These are phyloP conservation scores for Botryotinia convoluta DNA, from an alignment of 2,329 filamentous ascomycete species.

Conservation along the genomic window DNA sequence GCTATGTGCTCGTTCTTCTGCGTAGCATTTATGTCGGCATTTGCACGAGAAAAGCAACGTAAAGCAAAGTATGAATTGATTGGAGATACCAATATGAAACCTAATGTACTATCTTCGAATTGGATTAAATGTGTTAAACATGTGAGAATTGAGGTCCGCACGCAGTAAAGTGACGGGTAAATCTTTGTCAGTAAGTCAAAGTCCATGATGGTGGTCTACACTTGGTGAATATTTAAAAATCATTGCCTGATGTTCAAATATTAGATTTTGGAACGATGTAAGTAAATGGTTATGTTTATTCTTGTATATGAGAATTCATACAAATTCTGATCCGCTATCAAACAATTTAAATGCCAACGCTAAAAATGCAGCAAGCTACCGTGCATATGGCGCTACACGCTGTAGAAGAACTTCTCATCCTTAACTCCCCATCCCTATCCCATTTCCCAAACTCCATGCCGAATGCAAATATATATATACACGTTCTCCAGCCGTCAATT, in stretches of 20 bases:
- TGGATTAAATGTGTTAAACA: background rate
- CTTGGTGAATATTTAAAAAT: background rate
- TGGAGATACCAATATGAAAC: conserved; percentile 11
- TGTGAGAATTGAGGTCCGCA: background rate
- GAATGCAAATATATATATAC: background rate
- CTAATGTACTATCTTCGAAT: background rate
- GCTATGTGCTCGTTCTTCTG: background rate
- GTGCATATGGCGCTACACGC: background rate
- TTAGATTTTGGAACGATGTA: background rate
- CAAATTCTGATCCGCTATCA: background rate
- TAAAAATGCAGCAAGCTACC: background rate
- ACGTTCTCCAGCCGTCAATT: background rate
- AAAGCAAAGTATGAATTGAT: background rate
- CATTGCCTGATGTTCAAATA: background rate
- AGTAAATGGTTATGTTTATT: background rate
- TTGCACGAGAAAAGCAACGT: background rate
- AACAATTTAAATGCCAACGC: background rate
- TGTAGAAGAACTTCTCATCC: background rate
- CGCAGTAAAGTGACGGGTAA: background rate
- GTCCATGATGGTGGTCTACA: background rate
- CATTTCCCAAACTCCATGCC: background rate
- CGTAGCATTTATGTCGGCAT: background rate
- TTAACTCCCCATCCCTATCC: background rate
- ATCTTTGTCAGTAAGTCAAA: background rate
- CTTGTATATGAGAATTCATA: background rate